These are phyloP conservation scores for Apiospora hydei DNA, from an alignment of 2,329 filamentous ascomycete species.

Conservation along the genomic window DNA sequence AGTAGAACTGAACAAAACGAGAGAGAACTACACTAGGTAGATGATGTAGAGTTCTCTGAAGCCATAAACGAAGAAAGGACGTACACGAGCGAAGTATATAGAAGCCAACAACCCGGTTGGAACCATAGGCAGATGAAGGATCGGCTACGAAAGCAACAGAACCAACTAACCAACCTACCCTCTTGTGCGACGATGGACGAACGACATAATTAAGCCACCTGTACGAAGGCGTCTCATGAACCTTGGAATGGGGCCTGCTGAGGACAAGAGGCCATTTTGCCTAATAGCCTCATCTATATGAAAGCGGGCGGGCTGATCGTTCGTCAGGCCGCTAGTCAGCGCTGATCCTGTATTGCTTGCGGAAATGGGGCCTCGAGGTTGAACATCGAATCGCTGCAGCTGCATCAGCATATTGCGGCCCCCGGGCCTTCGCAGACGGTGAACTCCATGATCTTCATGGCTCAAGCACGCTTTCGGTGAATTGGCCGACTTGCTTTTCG, in stretches of 20 bases:
- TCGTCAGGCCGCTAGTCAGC: background rate
- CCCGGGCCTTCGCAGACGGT: background rate
- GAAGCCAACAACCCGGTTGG: constrained; percentile 6
- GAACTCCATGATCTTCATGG: background rate
- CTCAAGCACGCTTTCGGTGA: background rate
- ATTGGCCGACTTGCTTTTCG: background rate
- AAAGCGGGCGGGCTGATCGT: background rate
- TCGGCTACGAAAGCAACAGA: constrained; percentile 14
- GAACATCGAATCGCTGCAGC: background rate
- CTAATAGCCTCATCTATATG: constrained; percentile 19
- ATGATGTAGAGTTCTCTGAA: background rate
- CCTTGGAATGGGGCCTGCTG: constrained; percentile 7
- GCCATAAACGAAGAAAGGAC: background rate
- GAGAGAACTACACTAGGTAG: background rate
- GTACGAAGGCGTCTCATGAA: background rate
- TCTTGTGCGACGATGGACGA: background rate
- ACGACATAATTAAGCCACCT: constrained; percentile 15
- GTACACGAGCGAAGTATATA: background rate
- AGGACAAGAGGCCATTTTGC: constrained; percentile 2
- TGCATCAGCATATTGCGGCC: background rate
- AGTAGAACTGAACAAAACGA: background rate
- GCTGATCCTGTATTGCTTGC: background rate
- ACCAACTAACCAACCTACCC: background rate
- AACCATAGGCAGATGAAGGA: background rate
- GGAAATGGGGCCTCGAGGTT: background rate